Base-by-base conservation (phyloP, 768 basidiomycete genomes). In the Mrakia gelida region DNA sequence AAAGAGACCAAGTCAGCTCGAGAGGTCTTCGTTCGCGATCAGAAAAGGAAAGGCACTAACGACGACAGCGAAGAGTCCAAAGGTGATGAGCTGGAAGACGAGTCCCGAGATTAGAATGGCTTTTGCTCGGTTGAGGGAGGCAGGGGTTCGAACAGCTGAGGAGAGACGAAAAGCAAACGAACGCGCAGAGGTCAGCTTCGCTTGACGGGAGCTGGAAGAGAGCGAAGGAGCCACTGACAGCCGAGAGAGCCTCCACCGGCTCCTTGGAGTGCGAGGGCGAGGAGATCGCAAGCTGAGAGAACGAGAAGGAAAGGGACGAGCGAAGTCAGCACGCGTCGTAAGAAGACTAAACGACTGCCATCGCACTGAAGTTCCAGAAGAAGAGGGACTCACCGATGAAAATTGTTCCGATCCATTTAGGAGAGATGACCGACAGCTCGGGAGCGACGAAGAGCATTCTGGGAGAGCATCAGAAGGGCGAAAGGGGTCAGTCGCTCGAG, bases 361-460 rank as follows among this genome's bases (percentile, higher is more conserved):
- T n/a, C n/a, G n/a, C n/a, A n/a, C n/a, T n/a, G n/a, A n/a, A n/a
- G n/a, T n/a, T n/a, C n/a, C 9, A 18, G 6, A 18, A 21, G 16
- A 18, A 13, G 3, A 3, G 34, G 23, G 3, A 18, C 67, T 38
- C 38, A 74, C 73, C 38, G 34, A 74, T 74, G 56, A 75, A 75
- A 41, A 75, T 75, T 5, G n/a, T 18, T 16, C 74, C 74, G 1
- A 75, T 59, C 61, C 61, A 75, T 21, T 41, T 54, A 0, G 74
- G 62, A 0, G 74, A 56, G 34, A 75, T 45, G 28, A 59, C 56
- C 11, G 62, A 62, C 8, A 67, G 65, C 13, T 43, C 28, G 7
- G 74, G 74, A 9, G 74, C 74, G 62, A 75, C 74, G 49, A 59
- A 75, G 28, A 75, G 43, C 74, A 75, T 75, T 5, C 67, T 70